phyloP scores from a whole-genome alignment of 1,139 yeast genomes.

The Candida sp. region DNA sequence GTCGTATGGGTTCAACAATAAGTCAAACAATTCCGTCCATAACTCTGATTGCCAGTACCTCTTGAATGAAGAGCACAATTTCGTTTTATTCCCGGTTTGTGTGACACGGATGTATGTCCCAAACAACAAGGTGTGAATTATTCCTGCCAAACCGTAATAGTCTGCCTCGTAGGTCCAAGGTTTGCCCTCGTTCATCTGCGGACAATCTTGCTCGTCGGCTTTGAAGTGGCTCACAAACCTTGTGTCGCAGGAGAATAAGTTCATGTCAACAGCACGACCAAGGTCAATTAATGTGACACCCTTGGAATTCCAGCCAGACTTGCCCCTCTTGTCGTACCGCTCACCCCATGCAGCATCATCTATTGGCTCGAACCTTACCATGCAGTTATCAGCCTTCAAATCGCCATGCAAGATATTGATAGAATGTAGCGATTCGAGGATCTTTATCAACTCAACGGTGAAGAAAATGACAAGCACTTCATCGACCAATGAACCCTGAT shows the following conservation, averaged over 20 bases:
- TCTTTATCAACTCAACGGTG: constrained; percentile 63
- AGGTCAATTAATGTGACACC: constrained; percentile 80
- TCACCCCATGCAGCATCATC: constrained; percentile 23
- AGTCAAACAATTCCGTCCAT: constrained; percentile 73
- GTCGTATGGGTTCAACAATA: constrained; percentile 62
- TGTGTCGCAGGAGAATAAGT: constrained; percentile 53
- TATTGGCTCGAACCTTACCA: constrained; percentile 58
- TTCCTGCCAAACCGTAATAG: constrained; percentile 82
- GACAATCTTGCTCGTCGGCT: constrained; percentile 76
- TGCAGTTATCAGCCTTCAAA: constrained; percentile 84
- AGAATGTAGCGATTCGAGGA: constrained; percentile 65
- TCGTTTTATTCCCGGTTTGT: constrained; percentile 28
- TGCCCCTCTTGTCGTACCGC: constrained; percentile 34
- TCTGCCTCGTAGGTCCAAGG: constrained; percentile 88
- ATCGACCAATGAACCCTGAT: constrained; percentile 42
- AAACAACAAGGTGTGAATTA: constrained; percentile 73
- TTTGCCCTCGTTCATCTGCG: constrained; percentile 63
- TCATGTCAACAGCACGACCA: constrained; percentile 80
- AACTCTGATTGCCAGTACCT: constrained; percentile 78
- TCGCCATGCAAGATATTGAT: constrained; percentile 84
- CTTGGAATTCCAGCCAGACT: constrained; percentile 52
- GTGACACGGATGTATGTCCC: constrained; percentile 62
- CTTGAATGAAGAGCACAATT: constrained; percentile 54
- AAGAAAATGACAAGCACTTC: constrained; percentile 70
- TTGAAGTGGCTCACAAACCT: constrained; percentile 67